Conservation (phyloP, 208 protist species). For the Herpetomonas tarakana region DNA sequence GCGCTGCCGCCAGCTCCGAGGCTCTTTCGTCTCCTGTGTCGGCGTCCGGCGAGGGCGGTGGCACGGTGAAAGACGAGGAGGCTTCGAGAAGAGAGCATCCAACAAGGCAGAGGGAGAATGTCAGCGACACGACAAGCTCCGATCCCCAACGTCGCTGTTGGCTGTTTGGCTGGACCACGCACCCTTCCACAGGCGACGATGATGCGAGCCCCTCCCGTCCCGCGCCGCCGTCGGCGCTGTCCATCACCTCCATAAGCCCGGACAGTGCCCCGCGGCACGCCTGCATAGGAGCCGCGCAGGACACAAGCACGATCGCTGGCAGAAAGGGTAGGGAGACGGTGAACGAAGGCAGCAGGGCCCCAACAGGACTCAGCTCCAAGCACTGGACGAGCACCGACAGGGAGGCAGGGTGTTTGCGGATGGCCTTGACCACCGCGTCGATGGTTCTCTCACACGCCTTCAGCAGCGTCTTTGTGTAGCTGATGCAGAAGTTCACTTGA, state of each 20-base stretch:
- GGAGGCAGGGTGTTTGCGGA: slow-evolving; percentile 43
- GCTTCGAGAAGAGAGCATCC: slow-evolving; percentile 64
- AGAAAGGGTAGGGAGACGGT: slow-evolving; percentile 73
- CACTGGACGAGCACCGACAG: slow-evolving; percentile 34
- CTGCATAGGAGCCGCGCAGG: slow-evolving; percentile 45
- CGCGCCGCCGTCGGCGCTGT: slow-evolving; percentile 1
- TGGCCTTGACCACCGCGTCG: slow-evolving; percentile 38
- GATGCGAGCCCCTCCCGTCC: neutral
- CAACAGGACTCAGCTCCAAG: slow-evolving; percentile 64
- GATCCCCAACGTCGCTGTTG: slow-evolving; percentile 36
- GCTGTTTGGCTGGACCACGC: neutral
- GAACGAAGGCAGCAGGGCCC: slow-evolving; percentile 75
- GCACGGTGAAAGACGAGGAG: slow-evolving; percentile 7
- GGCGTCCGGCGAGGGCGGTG: neutral
- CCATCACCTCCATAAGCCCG: slow-evolving; percentile 40
- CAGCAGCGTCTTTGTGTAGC: slow-evolving; percentile 72
- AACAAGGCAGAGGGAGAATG: slow-evolving; percentile 66
- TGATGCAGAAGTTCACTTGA: slow-evolving; percentile 25
- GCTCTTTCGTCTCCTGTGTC: neutral
- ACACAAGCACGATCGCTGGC: slow-evolving; percentile 46
- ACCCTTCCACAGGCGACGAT: neutral
- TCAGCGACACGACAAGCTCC: slow-evolving; percentile 60
- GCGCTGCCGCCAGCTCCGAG: neutral
- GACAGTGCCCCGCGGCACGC: slow-evolving; percentile 65
- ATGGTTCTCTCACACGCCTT: slow-evolving; percentile 60